Conservation (phyloP, 108 stramenopile genomes). For the Nitzschia inconspicua region DNA sequence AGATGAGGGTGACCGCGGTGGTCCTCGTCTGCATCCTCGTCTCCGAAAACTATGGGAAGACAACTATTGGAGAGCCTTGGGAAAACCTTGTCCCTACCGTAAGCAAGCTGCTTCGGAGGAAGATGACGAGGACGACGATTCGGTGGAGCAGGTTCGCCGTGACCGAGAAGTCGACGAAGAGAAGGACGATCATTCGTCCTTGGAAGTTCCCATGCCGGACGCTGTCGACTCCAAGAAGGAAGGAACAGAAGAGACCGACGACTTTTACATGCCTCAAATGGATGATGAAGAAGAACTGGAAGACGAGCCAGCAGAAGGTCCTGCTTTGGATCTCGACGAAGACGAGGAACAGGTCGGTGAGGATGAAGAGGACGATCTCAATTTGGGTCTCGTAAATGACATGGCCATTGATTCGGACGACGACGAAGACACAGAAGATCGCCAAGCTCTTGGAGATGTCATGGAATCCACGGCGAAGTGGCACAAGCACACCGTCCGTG, state of each 20-base stretch:
- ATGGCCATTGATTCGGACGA: constrained; percentile 41
- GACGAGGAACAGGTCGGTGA: constrained; percentile 12
- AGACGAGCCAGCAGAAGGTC: not conserved
- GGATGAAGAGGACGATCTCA: constrained; percentile 34
- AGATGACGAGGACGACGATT: constrained; percentile 18
- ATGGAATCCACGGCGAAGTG: constrained; percentile 69
- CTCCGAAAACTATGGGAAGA: constrained; percentile 58
- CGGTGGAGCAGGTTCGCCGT: constrained; percentile 12
- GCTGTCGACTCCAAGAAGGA: not conserved
- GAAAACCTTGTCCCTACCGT: constrained; percentile 48
- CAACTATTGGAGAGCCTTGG: constrained; percentile 54
- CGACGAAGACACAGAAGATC: constrained; percentile 39
- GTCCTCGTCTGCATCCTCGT: constrained; percentile 47
- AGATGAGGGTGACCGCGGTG: constrained; percentile 44
- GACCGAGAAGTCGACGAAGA: constrained; percentile 7
- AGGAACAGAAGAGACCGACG: too few relatives aligned
- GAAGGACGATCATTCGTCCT: not conserved
- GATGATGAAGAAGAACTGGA: constrained; percentile 2
- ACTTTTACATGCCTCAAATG: not conserved
- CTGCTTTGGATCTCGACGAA: constrained; percentile 39
- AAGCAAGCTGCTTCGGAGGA: constrained; percentile 38
- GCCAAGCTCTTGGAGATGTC: constrained; percentile 63
- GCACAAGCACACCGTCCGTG: constrained; percentile 89
- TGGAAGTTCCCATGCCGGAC: not conserved
- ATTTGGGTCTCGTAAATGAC: constrained; percentile 78